Conservation (phyloP, 176 grass and related monocot species). For the Triticum urartu region DNA sequence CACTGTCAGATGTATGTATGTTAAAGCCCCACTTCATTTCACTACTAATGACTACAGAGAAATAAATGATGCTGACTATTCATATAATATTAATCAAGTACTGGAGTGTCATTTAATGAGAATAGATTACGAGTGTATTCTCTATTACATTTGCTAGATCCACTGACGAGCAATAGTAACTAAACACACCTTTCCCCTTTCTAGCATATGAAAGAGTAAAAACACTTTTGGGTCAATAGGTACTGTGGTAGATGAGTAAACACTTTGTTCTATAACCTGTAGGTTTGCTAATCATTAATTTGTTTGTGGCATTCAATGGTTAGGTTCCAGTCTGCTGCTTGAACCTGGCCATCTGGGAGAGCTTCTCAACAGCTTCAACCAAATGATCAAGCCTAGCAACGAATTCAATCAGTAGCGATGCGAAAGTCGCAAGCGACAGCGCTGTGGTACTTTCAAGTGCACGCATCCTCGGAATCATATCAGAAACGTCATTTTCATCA, state of each 20-base stretch:
- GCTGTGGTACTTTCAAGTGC: constrained; percentile 73
- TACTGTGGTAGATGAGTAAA: constrained; percentile 9
- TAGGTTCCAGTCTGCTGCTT: constrained; percentile 54
- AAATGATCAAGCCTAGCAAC: constrained; percentile 77
- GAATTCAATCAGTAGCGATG: constrained; percentile 77
- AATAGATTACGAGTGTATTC: not conserved
- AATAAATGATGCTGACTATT: not conserved
- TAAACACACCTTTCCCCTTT: not conserved
- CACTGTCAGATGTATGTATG: not conserved
- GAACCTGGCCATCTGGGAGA: constrained; percentile 64
- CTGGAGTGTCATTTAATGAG: not conserved
- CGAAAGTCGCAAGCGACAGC: constrained; percentile 65
- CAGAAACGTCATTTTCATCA: constrained; percentile 31
- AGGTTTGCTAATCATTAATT: constrained; percentile 14
- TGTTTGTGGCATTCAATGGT: constrained; percentile 21
- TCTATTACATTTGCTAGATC: not conserved
- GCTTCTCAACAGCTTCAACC: constrained; percentile 77
- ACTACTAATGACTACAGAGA: not conserved
- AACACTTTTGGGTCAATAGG: not conserved
- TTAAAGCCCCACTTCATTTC: not conserved
- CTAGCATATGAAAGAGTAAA: not conserved
- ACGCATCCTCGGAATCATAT: constrained; percentile 56
- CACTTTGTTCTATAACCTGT: constrained; percentile 10
- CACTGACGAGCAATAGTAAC: constrained; percentile 13
- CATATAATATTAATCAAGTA: not conserved